Base-by-base conservation (phyloP, 129 eudicot species). In the Erigeron canadensis region DNA sequence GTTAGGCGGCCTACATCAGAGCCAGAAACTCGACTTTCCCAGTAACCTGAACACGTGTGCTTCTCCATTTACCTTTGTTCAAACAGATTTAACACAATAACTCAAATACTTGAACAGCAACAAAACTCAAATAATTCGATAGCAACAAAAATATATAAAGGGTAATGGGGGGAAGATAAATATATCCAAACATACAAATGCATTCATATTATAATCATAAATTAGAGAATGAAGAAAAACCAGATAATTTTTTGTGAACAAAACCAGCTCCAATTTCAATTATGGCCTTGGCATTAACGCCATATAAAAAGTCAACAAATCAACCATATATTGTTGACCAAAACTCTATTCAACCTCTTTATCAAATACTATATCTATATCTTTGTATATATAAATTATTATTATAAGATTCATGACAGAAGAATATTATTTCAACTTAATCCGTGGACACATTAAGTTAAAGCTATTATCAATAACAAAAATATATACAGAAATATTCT, bases 311-410 rank as follows among this genome's bases (percentile, higher is more conserved):
- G 73, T 78, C 67, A 71, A 58, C 63, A 5, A 59, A 76, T 69
- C 63, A 17, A 77, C 71, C 16, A 50, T 3, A 61, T 21, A 61
- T 69, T 61, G 75, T 70, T 77, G 75, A 77, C 76, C 48, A 62
- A 6, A 50, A 17, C 74, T 67, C 61, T 69, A 68, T 58, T 68
- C 42, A 76, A 44, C 34, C 69, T 58, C 40, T 44, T 28, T 74
- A 51, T 60, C 39, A 28, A 63, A 65, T 46, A 63, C n/a, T n/a
- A n/a, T n/a, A n/a, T n/a, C n/a, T n/a, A n/a, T n/a, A n/a, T n/a
- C n/a, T n/a, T n/a, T n/a, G n/a, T n/a, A n/a, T n/a, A n/a, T n/a
- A n/a, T n/a, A n/a, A n/a, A n/a, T n/a, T n/a, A n/a, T n/a, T 28
- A 2, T 28, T 28, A 28, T 28, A 28, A 1, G 34, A 28, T 28